Evolutionary conservation across 768 basidiomycete genomes (phyloP).

Genomic region (Lentinula raphanica): DNA sequence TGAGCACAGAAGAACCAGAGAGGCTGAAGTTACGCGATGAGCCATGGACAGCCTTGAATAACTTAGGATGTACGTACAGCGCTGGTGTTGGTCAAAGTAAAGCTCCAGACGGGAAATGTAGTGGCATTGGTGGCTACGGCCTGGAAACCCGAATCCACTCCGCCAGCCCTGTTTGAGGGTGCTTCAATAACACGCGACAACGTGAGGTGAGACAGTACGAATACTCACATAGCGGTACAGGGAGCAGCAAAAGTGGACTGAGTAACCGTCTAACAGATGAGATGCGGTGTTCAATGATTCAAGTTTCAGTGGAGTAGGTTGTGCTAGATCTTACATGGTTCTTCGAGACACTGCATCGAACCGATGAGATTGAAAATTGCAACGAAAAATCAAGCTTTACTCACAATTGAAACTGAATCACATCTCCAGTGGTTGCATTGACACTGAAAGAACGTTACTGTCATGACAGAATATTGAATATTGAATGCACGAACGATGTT

Average conservation of each 20-base stretch:
- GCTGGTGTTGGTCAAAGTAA: conserved; percentile 14
- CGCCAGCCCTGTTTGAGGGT: conserved; percentile 18
- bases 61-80: conserved; percentile 5
- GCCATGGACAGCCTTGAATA: conserved; percentile 22
- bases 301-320: background rate
- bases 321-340: conserved; percentile 27
- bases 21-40: conserved; percentile 25
- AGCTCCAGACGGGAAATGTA: conserved; percentile 29
- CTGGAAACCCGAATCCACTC: conserved; percentile 44
- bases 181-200: background rate
- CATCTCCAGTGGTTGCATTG: conserved; percentile 30
- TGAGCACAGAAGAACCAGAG: conserved; percentile 54
- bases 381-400: conserved; percentile 7
- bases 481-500: background rate
- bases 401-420: conserved; percentile 42
- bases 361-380: too few relatives aligned
- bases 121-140: conserved; percentile 32
- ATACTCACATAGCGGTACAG: conserved; percentile 25
- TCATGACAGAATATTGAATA: background rate
- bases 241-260: conserved; percentile 35
- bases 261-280: conserved; percentile 27
- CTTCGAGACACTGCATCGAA: conserved; percentile 26
- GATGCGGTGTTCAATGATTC: background rate
- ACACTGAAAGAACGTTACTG: conserved; percentile 18
- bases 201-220: background rate